These are phyloP conservation scores for Rhizophora apiculata DNA, from an alignment of 345 rosid species.

Conservation along the genomic window DNA sequence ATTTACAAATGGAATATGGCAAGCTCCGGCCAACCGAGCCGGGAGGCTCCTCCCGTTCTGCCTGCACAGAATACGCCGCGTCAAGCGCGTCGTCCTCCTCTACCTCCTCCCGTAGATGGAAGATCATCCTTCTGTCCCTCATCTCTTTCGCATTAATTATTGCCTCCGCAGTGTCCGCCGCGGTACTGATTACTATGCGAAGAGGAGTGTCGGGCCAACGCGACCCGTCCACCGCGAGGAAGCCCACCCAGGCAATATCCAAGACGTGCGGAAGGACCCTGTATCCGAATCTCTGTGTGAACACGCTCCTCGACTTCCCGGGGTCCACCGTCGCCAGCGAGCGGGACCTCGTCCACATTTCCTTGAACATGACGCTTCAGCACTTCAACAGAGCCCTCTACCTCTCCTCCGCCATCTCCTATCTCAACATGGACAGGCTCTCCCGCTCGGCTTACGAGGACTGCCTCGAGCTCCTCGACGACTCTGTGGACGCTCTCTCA, in stretches of 20 bases:
- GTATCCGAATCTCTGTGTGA: conserved; percentile 62
- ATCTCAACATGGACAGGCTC: conserved; percentile 53
- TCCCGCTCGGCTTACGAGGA: conserved; percentile 77
- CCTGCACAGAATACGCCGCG: conserved; percentile 4
- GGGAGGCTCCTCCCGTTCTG: neutral
- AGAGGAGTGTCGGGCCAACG: conserved; percentile 10
- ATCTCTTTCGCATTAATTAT: conserved; percentile 46
- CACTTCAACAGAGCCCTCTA: conserved; percentile 78
- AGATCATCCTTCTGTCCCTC: conserved; percentile 43
- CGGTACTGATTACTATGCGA: conserved; percentile 38
- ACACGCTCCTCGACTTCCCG: conserved; percentile 67
- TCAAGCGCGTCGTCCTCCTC: no score
- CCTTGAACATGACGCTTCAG: conserved; percentile 87
- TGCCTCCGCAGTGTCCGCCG: conserved; percentile 56
- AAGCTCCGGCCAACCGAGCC: conserved; percentile 28
- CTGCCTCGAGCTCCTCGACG: conserved; percentile 86
- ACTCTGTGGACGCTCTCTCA: conserved; percentile 72
- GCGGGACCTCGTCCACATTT: conserved; percentile 79
- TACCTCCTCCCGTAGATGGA: conserved; percentile 26
- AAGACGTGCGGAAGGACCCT: conserved; percentile 59
- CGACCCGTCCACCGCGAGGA: conserved; percentile 21
- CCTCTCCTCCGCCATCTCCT: conserved; percentile 45
- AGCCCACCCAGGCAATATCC: conserved; percentile 77
- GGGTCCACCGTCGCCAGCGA: conserved; percentile 55
- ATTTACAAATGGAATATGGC: conserved; percentile 11